Base-by-base conservation (phyloP, 371 early-diverging fungal genomes). In the Entomophthora muscae region DNA sequence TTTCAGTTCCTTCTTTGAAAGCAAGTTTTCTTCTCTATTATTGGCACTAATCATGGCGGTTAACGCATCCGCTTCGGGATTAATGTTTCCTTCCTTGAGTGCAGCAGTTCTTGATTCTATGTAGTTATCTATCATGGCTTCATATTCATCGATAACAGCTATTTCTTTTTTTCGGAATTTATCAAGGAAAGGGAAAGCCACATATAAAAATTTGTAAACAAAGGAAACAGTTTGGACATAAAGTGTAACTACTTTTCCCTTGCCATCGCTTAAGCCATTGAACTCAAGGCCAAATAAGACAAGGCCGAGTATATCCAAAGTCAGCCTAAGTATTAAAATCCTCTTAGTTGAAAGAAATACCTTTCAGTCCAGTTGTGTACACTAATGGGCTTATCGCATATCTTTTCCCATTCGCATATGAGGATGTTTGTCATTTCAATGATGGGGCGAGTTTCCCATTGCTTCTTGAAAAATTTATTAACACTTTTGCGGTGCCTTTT, bases 211-310 rank as follows among this genome's bases (percentile, higher is more conserved):
- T 13, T 61, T 61, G 42, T 32, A n/a, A 24, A 61, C 23, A 23
- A 28, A 5, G 30, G 1, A 22, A 31, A 30, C 24, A 32, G 61
- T 22, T 24, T 61, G 23, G 13, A 61, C 33, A 32, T 61, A 61
- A 3, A 61, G 42, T 2, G 3, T 12, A 21, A 7, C 30, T 5
- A n/a, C 33, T n/a, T 24, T 61, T 24, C 61, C 33, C 23, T 13
- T 31, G 22, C 42, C 61, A 33, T 61, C 21, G 17, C 61, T n/a
- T 28, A 61, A 42, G 32, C n/a, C 42, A 13, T 61, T 61, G 42
- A 61, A 61, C 1, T 61, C 61, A 24, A 61, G 23, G 23, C 33
- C 61, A 61, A 61, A 61, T n/a, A 61, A n/a, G 10, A 33, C n/a
- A 32, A 29, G 30, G 2, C 61, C 61, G 12, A 61, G 26, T 7